A percentile compares a stretch with the other conserved stretches of the same genome.
Evolutionary conservation across 495 filamentous ascomycete species (phyloP).

Genomic region (Lophiotrema nucula): DNA sequence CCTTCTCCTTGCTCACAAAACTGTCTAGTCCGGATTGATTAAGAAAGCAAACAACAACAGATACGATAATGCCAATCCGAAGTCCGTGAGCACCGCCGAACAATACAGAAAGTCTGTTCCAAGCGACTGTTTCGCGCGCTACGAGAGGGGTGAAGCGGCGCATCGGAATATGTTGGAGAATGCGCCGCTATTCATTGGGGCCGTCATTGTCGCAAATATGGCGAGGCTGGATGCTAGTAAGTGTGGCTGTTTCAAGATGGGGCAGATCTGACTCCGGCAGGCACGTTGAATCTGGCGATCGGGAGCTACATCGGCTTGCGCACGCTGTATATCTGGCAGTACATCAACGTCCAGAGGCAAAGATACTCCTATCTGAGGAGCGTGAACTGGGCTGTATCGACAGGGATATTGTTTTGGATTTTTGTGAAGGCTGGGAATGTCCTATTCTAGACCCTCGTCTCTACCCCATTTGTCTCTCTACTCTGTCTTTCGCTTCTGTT

Average conservation of each 20-base stretch:
- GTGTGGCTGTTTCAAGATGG: background rate
- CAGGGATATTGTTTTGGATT: slow-evolving; percentile 1
- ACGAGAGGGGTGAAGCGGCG: slow-evolving; percentile 22
- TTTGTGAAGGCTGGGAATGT: slow-evolving; percentile 27
- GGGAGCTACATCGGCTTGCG: slow-evolving; percentile 19
- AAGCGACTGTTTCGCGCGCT: slow-evolving; percentile 1
- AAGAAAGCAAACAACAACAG: slow-evolving; percentile 25
- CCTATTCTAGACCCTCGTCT: too few relatives aligned
- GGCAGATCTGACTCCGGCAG: slow-evolving; percentile 1
- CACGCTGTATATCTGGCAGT: slow-evolving; percentile 11
- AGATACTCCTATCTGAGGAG: slow-evolving; percentile 18
- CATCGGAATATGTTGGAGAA: slow-evolving; percentile 31
- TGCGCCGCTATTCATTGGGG: slow-evolving; percentile 24
- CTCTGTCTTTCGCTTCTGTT: too few relatives aligned
- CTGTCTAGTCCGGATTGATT: slow-evolving; percentile 7
- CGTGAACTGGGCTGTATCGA: slow-evolving; percentile 1
- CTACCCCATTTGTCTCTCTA: too few relatives aligned
- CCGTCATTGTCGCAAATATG: slow-evolving; percentile 27
- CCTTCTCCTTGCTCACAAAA: too few relatives aligned
- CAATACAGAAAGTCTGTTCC: slow-evolving; percentile 21
- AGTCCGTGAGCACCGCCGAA: background rate
- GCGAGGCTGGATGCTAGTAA: slow-evolving; percentile 12
- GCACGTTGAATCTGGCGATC: slow-evolving; percentile 15
- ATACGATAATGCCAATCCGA: slow-evolving; percentile 24
- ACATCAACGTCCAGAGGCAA: slow-evolving; percentile 23